Base-by-base conservation (phyloP, 768 basidiomycete species). In the Auriscalpium microsporum region DNA sequence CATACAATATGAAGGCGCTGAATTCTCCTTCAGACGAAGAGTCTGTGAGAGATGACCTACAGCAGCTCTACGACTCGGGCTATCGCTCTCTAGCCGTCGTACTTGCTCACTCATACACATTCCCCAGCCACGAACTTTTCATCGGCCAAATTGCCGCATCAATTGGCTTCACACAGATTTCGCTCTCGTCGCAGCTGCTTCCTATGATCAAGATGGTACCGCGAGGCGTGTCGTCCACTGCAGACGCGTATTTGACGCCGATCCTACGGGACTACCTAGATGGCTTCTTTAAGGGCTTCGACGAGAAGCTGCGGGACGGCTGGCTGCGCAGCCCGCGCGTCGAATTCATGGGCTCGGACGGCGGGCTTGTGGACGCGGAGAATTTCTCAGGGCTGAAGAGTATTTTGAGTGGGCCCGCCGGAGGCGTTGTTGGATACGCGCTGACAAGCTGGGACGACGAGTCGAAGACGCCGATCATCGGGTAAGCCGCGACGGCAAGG, bases 161-260 rank as follows among this genome's bases (percentile, higher is more conserved):
- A 48, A 66, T 95, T 5, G 94, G 94, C n/a, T 98, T 97, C 69
- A 75, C 77, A 6, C 92, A 96, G 46, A 82, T 97, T 62, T 94
- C 92, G 2, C 82, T 90, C 62, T 94, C 93, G 0, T 86, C 90
- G 2, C 82, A 85, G 58, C 76, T 94, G n/a, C 78, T 91, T 33
- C 89, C 92, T 3, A 92, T 92, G 89, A 94, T 95, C 75, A 93
- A 93, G 71, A 88, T 94, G 78, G 90, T 96, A 10, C 89, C 93
- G 1, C 86, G 94, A 0, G 94, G 92, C 2, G 84, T 88, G 10
- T 95, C 92, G 0, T 88, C 90, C 0, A 94, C 93, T 0, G 94
- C 92, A 0, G 94, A 97, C 62, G 94, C 94, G 1, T 97, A 97
- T 68, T 82, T 97, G 40, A 96, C 94, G 0, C 94, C 94, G 13